These are phyloP conservation scores for Coemansia asiatica DNA, from an alignment of 192 early-diverging fungal genomes.

Conservation along the genomic window DNA sequence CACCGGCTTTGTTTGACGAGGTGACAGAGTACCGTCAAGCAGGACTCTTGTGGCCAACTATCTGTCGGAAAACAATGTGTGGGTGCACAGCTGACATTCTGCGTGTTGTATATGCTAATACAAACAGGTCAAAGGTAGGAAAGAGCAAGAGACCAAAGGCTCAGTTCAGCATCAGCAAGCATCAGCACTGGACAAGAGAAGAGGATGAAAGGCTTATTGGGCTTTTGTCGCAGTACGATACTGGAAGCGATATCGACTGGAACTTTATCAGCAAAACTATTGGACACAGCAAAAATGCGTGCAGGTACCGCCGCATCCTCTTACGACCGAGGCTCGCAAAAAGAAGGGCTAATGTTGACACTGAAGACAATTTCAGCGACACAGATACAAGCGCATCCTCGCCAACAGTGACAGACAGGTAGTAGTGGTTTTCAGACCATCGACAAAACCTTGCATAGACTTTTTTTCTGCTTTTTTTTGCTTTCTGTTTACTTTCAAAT, in stretches of 20 bases:
- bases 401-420: not conserved
- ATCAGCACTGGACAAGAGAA: slow-evolving; percentile 42
- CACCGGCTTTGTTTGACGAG: slow-evolving; percentile 29
- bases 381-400: slow-evolving; percentile 5
- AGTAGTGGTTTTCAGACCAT: not conserved
- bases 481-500: too few relatives aligned
- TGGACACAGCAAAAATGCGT: slow-evolving; percentile 51
- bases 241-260: slow-evolving; percentile 44
- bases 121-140: slow-evolving; percentile 16
- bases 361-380: slow-evolving; percentile 12
- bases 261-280: slow-evolving; percentile 45
- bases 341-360: slow-evolving; percentile 2
- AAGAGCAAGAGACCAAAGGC: slow-evolving; percentile 33
- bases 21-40: slow-evolving; percentile 37
- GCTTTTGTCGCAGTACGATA: slow-evolving; percentile 22
- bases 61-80: slow-evolving; percentile 18
- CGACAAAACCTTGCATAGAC: not conserved
- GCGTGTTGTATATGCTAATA: slow-evolving; percentile 30
- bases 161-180: slow-evolving; percentile 48
- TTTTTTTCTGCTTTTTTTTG: not conserved
- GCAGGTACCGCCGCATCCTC: slow-evolving; percentile 46
- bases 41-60: slow-evolving; percentile 40
- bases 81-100: slow-evolving; percentile 32
- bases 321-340: slow-evolving; percentile 9
- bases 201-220: slow-evolving; percentile 33